Evolutionary conservation across 1,284 basidiomycete species (phyloP).

Genomic region (Apiotrichum sp.): DNA sequence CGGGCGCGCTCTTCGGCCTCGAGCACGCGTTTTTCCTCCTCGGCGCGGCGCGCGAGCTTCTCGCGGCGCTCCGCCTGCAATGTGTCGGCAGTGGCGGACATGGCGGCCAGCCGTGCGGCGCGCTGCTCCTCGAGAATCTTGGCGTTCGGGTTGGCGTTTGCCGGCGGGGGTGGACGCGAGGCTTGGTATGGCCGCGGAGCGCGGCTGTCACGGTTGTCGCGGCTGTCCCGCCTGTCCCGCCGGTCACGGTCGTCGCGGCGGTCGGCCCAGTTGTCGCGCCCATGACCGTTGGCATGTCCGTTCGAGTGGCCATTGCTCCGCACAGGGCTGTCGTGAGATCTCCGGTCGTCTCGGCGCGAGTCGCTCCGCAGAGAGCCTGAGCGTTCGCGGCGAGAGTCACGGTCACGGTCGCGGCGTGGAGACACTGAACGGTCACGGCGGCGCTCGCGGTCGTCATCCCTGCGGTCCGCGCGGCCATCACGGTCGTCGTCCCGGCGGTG

Average conservation of each 20-base stretch:
- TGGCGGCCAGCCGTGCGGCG: constrained; percentile 75
- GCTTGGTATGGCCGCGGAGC: constrained; percentile 18
- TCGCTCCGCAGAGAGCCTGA: too few species aligned
- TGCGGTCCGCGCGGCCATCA: not conserved
- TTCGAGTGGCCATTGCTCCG: not conserved
- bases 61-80: constrained; percentile 46
- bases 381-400: too few species aligned
- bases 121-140: constrained; percentile 60
- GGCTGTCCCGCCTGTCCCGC: constrained; percentile 29
- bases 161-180: constrained; percentile 7
- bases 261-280: not conserved
- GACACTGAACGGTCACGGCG: not conserved
- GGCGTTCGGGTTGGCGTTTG: constrained; percentile 7
- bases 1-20: constrained; percentile 35
- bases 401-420: constrained; percentile 6
- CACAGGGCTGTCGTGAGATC: constrained; percentile 16
- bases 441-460: not conserved
- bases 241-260: not conserved
- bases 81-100: constrained; percentile 64
- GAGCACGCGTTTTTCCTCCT: constrained; percentile 29
- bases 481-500: constrained; percentile 24
- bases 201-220: constrained; percentile 22
- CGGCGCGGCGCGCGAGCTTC: constrained; percentile 29
- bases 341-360: not conserved
- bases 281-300: not conserved